phyloP scores from a whole-genome alignment of 208 protist species.

The Leishmania martiniquensis region DNA sequence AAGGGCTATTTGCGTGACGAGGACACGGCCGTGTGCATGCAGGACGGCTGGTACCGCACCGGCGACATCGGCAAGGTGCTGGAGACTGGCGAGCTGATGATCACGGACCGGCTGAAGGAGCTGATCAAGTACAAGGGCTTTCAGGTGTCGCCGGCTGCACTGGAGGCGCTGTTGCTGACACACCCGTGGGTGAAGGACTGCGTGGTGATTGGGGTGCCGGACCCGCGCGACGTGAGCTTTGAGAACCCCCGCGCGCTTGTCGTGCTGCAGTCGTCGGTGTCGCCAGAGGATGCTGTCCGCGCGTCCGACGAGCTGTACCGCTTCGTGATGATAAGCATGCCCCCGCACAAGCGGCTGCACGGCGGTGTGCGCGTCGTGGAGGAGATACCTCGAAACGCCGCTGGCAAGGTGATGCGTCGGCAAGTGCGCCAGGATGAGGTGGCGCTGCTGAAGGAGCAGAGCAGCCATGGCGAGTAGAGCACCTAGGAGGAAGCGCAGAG shows the following conservation, averaged over 20 bases:
- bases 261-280: slow-evolving; percentile 38
- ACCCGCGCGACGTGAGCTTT: slow-evolving; percentile 45
- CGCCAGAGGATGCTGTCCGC: slow-evolving; percentile 32
- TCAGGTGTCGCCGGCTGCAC: slow-evolving; percentile 82
- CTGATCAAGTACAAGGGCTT: slow-evolving; percentile 93
- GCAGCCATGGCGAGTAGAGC: too few relatives aligned
- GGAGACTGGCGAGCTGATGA: slow-evolving; percentile 41
- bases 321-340: slow-evolving; percentile 44
- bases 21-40: slow-evolving; percentile 48
- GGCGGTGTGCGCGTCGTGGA: slow-evolving; percentile 71
- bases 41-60: slow-evolving; percentile 72
- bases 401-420: slow-evolving; percentile 85
- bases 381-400: slow-evolving; percentile 67
- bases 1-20: slow-evolving; percentile 68
- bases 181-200: slow-evolving; percentile 69
- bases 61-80: slow-evolving; percentile 76
- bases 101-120: slow-evolving; percentile 87
- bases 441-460: slow-evolving; percentile 37
- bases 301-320: slow-evolving; percentile 49
- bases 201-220: slow-evolving; percentile 70
- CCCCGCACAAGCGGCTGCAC: slow-evolving; percentile 80
- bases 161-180: slow-evolving; percentile 64
- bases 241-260: slow-evolving; percentile 83
- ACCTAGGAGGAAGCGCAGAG: too few relatives aligned
- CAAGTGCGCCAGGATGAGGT: slow-evolving; percentile 40